Base-by-base conservation (phyloP, 192 early-diverging fungal genomes). In the Umbelopsis sp. region DNA sequence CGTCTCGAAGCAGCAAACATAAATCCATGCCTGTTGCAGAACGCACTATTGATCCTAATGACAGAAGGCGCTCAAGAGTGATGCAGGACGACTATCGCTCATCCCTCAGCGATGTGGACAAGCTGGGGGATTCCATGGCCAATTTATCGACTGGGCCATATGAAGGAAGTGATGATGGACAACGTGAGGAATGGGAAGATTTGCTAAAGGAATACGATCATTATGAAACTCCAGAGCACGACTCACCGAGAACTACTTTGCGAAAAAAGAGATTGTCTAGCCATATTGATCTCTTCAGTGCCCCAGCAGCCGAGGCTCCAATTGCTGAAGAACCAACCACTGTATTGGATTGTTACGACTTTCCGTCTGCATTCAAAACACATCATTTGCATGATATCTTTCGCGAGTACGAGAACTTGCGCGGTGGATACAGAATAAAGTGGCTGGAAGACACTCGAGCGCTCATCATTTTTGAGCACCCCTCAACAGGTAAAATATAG, bases 381-480 rank as follows among this genome's bases (percentile, higher is more conserved):
- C 80, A 86, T 52, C 86, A 92, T 70, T 71, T 92, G 20, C 83
- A 89, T 44, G 83, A 85, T 16, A 90, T 92, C 50, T 91, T 91
- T 76, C 69, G 82, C 49, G 76, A 86, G 18, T 88, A 83, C 50
- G 85, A 88, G 70, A 78, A 82, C 48, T 76, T 82, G 52, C 80
- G 86, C 49, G 89, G 89, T 55, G 89, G 89, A 13, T 91, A 84
- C 74, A 68, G 81, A 49, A 89, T 93, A 66, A 91, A 93, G 67
- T 93, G 91, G 91, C 47, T 90, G 20, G 83, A 86, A 69, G 90
- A 91, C 75, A 91, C 89, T 23, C 79, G 82, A 53, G 88, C 89
- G 20, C 73, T 90, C 18, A 83, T 87, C 46, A 86, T 91, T 46
- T 93, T 93, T 78, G 81, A 83, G 49, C 87, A 89, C 72, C 85